phyloP scores from a whole-genome alignment of 257 asterid species.

The Gentiana macrophylla region DNA sequence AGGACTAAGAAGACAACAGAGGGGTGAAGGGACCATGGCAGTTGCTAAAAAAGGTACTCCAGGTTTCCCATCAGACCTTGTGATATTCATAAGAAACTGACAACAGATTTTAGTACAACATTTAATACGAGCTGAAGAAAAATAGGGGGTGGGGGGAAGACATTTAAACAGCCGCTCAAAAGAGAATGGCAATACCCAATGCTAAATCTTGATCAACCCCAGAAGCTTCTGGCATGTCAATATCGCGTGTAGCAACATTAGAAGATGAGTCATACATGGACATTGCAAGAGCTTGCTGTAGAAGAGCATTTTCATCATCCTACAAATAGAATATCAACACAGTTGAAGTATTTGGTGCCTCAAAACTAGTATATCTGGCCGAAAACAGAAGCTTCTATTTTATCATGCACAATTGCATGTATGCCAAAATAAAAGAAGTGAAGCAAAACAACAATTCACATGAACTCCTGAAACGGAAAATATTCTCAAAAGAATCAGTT shows the following conservation, averaged over 20 bases:
- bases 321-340: slow-evolving; percentile 19
- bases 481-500: background rate
- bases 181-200: slow-evolving; percentile 43
- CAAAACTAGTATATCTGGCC: background rate
- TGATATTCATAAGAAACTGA: too few relatives aligned
- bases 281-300: slow-evolving; percentile 98
- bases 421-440: background rate
- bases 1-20: background rate
- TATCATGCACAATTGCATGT: background rate
- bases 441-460: background rate
- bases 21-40: background rate
- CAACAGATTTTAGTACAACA: background rate
- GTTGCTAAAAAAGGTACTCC: too few relatives aligned
- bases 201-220: slow-evolving; percentile 90
- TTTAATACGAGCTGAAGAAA: too few relatives aligned
- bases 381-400: background rate
- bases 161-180: background rate
- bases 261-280: slow-evolving; percentile 89
- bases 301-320: slow-evolving; percentile 97
- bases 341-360: background rate
- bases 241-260: slow-evolving; percentile 56
- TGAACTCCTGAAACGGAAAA: background rate
- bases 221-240: slow-evolving; percentile 93
- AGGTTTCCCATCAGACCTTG: too few relatives aligned
- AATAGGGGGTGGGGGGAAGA: too few relatives aligned